Percentiles rank a stretch among this genome's conserved stretches.
These are phyloP conservation scores for Blastobotrys muscicola DNA, from an alignment of 805 yeast species.

Conservation along the genomic window DNA sequence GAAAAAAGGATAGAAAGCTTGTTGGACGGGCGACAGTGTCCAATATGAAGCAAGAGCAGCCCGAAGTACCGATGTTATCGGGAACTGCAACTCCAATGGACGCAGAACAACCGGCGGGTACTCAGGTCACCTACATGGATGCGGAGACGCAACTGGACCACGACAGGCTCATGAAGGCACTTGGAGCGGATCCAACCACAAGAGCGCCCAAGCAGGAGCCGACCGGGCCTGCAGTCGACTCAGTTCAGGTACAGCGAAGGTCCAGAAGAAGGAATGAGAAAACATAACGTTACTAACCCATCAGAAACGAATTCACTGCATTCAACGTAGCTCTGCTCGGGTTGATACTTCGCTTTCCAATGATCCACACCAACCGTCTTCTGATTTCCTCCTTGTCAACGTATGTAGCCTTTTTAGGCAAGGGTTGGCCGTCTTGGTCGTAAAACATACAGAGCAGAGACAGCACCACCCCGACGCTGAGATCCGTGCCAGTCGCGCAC, in stretches of 20 bases:
- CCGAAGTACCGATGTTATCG: background rate
- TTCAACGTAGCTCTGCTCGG: constrained; percentile 75
- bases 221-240: constrained; percentile 5
- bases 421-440: constrained; percentile 33
- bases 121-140: constrained; percentile 20
- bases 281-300: constrained; percentile 28
- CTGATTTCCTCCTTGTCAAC: constrained; percentile 42
- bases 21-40: constrained; percentile 5
- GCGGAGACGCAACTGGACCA: constrained; percentile 14
- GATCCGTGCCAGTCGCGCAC: constrained; percentile 58
- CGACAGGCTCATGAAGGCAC: constrained; percentile 13
- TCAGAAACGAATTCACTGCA: constrained; percentile 50
- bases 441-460: constrained; percentile 41
- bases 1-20: background rate
- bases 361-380: constrained; percentile 44
- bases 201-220: background rate
- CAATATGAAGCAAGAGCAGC: constrained; percentile 1
- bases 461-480: constrained; percentile 53
- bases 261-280: too few species aligned
- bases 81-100: background rate
- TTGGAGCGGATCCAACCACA: constrained; percentile 12
- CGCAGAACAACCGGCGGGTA: constrained; percentile 4
- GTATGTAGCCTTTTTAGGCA: constrained; percentile 7
- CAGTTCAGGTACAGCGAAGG: background rate
- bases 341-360: constrained; percentile 43